phyloP scores from a whole-genome alignment of 495 filamentous ascomycete genomes.

The Neurospora sp. region DNA sequence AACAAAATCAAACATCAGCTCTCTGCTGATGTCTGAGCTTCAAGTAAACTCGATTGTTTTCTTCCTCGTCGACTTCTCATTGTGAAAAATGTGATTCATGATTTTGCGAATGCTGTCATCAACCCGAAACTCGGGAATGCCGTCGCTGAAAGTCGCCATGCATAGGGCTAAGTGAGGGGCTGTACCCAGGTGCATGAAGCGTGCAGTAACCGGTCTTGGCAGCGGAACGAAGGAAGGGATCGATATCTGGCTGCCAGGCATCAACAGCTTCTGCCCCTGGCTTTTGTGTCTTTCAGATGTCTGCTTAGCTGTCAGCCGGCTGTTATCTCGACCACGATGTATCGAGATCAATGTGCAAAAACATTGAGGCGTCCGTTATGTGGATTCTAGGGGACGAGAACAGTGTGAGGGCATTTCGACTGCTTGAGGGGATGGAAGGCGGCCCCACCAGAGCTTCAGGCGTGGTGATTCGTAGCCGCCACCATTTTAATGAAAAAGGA shows the following conservation, averaged over 20 bases:
- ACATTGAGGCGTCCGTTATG: not conserved
- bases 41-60: not conserved
- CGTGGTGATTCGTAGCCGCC: not conserved
- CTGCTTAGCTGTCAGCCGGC: not conserved
- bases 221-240: not conserved
- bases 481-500: not conserved
- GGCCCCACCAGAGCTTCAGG: not conserved
- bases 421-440: not conserved
- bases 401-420: not conserved
- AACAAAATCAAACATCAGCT: not conserved
- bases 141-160: constrained; percentile 1
- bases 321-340: not conserved
- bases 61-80: not conserved
- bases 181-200: not conserved
- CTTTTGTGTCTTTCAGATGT: not conserved
- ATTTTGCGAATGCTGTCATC: not conserved
- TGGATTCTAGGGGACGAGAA: not conserved
- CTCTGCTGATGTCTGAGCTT: not conserved
- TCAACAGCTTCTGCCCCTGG: not conserved
- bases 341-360: not conserved
- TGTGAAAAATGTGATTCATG: not conserved
- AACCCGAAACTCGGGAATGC: not conserved
- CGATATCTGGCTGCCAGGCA: constrained; percentile 1
- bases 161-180: constrained; percentile 22
- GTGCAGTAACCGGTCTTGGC: not conserved